Evolutionary conservation across 108 stramenopile species (phyloP).

Genomic region (Nannochloropsis oceanica): DNA sequence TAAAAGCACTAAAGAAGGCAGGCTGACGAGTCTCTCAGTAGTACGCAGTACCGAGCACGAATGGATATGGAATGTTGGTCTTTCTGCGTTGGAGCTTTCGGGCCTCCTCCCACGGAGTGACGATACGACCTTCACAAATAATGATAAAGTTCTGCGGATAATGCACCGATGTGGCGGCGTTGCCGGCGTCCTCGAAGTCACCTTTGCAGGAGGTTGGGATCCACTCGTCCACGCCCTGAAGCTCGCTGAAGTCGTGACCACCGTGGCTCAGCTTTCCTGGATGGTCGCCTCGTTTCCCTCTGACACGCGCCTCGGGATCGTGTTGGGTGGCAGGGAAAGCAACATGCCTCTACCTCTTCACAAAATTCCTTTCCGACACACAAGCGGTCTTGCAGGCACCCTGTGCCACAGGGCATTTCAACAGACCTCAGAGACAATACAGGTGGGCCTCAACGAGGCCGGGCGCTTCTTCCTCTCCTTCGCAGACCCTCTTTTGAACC

Average conservation of each 20-base stretch:
- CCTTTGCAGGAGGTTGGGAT: background rate
- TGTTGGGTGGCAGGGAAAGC: background rate
- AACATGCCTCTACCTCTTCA: background rate
- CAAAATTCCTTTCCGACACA: background rate
- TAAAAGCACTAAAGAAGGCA: background rate
- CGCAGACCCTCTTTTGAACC: background rate
- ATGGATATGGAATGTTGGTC: background rate
- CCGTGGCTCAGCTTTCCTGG: background rate
- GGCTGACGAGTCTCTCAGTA: background rate
- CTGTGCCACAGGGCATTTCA: background rate
- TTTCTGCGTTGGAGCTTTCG: background rate
- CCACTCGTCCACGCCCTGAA: background rate
- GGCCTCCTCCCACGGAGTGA: background rate
- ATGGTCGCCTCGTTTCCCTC: background rate
- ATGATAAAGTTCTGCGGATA: background rate
- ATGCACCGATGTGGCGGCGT: background rate
- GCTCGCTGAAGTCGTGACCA: background rate
- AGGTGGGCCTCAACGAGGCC: background rate
- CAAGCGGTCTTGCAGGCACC: background rate
- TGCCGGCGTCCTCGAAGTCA: background rate
- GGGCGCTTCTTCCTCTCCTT: background rate
- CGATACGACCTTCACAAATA: background rate
- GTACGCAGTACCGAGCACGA: background rate
- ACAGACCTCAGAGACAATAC: background rate
- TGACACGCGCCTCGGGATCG: background rate